phyloP scores from a whole-genome alignment of 2,329 filamentous ascomycete genomes.

The Colletotrichum lindemuthianum region DNA sequence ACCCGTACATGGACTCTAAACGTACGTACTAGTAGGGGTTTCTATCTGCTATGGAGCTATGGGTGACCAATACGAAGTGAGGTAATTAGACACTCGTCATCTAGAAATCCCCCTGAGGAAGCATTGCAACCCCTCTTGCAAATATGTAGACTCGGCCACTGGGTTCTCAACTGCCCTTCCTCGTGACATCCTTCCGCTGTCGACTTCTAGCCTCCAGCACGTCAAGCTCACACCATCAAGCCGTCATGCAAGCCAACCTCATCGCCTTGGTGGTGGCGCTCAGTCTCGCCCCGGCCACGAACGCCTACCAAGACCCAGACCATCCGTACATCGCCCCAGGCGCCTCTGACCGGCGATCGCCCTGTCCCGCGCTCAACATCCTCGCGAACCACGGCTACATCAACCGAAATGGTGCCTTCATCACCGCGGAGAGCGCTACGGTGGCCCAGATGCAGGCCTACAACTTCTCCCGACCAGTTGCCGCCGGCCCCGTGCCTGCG shows the following conservation, averaged over 20 bases:
- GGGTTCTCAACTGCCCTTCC: too few species aligned
- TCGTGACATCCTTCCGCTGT: too few species aligned
- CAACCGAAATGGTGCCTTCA: conserved; percentile 13
- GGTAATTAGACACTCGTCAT: too few species aligned
- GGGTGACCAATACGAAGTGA: too few species aligned
- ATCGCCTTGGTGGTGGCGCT: not conserved
- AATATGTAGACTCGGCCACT: too few species aligned
- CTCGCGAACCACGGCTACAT: conserved; percentile 24
- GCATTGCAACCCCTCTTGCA: too few species aligned
- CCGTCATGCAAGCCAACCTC: conserved; percentile 5
- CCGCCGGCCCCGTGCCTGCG: conserved; percentile 8
- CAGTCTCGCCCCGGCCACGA: not conserved
- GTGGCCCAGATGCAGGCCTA: conserved; percentile 13
- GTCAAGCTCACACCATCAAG: not conserved
- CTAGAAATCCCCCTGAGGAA: too few species aligned
- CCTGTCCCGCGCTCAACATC: conserved; percentile 16
- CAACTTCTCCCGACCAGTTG: conserved; percentile 14
- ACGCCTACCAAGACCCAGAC: conserved; percentile 1
- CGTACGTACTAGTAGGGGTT: too few species aligned
- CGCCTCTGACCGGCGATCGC: conserved; percentile 12
- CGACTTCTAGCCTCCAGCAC: not conserved
- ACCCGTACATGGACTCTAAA: too few species aligned
- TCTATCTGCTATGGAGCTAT: too few species aligned
- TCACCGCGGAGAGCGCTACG: conserved; percentile 19
- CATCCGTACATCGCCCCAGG: not conserved